A percentile compares a stretch with the other conserved stretches of the same genome.
Evolutionary conservation across 129 eudicot species (phyloP).

Genomic region (Ambrosia artemisiifolia): DNA sequence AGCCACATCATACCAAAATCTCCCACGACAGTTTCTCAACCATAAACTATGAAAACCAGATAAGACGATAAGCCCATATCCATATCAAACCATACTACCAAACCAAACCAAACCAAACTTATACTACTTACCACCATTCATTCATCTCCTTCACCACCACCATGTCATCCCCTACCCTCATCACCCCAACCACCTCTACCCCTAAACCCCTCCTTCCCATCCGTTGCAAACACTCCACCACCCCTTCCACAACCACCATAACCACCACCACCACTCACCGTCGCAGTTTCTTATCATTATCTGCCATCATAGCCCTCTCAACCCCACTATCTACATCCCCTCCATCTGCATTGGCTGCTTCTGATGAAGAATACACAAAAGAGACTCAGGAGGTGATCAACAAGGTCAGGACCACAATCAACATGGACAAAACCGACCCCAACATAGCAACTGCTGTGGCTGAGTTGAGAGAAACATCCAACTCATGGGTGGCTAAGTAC

Average conservation of each 20-base stretch:
- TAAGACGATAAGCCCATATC: conserved; percentile 79
- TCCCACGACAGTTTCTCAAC: conserved; percentile 43
- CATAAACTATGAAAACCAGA: conserved; percentile 49
- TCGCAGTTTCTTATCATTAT: conserved; percentile 43
- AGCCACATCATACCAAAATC: conserved; percentile 55
- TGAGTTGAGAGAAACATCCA: conserved; percentile 73
- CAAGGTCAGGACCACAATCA: conserved; percentile 67
- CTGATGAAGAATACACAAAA: conserved; percentile 76
- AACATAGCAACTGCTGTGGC: conserved; percentile 76
- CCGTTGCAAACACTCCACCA: conserved; percentile 41
- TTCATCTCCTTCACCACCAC: conserved; percentile 17
- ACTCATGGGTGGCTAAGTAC: conserved; percentile 94
- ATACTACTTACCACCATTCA: conserved; percentile 7
- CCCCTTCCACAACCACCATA: conserved; percentile 35
- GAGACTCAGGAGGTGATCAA: conserved; percentile 75
- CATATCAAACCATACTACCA: conserved; percentile 29
- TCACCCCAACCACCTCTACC: conserved; percentile 73
- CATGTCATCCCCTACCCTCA: conserved; percentile 83
- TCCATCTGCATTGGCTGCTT: conserved; percentile 47
- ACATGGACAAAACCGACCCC: conserved; percentile 72
- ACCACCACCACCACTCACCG: conserved; percentile 40
- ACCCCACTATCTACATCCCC: conserved; percentile 29
- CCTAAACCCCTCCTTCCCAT: conserved; percentile 58
- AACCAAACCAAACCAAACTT: conserved; percentile 33
- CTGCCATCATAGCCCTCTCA: conserved; percentile 42